phyloP scores from a whole-genome alignment of 2,329 filamentous ascomycete species.

The Nannizziopsis arthrosporioides region DNA sequence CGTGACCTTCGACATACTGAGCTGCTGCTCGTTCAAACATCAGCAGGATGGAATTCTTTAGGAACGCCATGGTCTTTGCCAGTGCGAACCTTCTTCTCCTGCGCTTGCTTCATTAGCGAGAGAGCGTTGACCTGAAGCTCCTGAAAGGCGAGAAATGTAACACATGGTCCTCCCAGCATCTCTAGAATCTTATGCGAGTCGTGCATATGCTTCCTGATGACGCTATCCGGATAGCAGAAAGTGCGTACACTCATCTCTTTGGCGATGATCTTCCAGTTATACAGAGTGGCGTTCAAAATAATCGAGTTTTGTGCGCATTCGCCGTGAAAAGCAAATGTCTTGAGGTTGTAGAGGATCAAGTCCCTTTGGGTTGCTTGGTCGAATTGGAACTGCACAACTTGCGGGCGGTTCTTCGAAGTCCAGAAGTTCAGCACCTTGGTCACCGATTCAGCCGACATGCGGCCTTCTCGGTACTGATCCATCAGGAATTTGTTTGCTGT shows the following conservation, averaged over 20 bases:
- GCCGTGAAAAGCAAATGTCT: slow-evolving; percentile 37
- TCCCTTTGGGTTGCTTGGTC: slow-evolving; percentile 41
- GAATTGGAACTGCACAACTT: slow-evolving; percentile 42
- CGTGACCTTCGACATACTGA: neutral
- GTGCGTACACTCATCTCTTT: slow-evolving; percentile 40
- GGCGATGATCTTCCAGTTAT: slow-evolving; percentile 39
- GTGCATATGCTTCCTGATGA: slow-evolving; percentile 39
- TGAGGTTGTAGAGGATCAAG: slow-evolving; percentile 37
- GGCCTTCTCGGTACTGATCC: slow-evolving; percentile 30
- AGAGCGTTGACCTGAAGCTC: slow-evolving; percentile 27
- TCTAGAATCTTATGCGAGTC: slow-evolving; percentile 40
- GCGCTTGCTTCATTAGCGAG: slow-evolving; percentile 25
- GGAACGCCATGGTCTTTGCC: slow-evolving; percentile 12
- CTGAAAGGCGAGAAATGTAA: slow-evolving; percentile 31
- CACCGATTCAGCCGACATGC: slow-evolving; percentile 32
- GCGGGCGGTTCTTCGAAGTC: slow-evolving; percentile 37
- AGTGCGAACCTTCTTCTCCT: slow-evolving; percentile 16
- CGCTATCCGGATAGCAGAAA: slow-evolving; percentile 40
- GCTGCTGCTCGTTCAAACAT: neutral
- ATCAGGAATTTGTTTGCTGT: slow-evolving; percentile 37
- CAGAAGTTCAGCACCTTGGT: slow-evolving; percentile 30
- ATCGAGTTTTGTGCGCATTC: slow-evolving; percentile 30
- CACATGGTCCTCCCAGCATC: slow-evolving; percentile 36
- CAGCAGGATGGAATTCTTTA: slow-evolving; percentile 12
- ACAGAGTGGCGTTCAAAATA: slow-evolving; percentile 36